Evolutionary conservation across 1,139 yeast genomes (phyloP), one percentile per base, ranked within the genome.

Genomic region (Blastobotrys aristatus): DNA sequence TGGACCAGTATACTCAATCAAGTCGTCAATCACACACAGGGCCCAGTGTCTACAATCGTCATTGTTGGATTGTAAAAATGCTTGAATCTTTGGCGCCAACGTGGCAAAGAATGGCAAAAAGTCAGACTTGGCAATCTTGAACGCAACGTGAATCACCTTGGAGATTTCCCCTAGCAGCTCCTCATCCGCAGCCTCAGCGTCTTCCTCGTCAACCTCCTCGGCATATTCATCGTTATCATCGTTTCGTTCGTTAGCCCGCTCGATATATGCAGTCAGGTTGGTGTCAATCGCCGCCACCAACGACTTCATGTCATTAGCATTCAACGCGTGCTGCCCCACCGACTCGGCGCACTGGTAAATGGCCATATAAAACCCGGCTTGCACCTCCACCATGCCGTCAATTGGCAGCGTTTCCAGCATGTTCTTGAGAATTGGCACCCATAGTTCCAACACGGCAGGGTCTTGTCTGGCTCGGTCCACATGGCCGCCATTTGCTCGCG

Each of bases 141-240:
- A 84, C 16, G 89, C 73, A 1, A 85, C 75, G n/a, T 84, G 75
- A 33, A 92, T 66, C 1, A 86, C 82, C 63, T 84, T 85, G 65
- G 83, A 84, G 55, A 89, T 80, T 64, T 90, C 96, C 59, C 88
- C 95, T 51, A 87, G 70, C 46, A 90, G 72, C 60, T 88, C 96
- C 61, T 88, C 96, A 64, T 90, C 96, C 1, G 95, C 84, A 61
- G 79, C 87, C 59, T 86, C 97, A 44, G 83, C 89, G 49, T 84
- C 95, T 50, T 87, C 95, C 53, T 78, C 84, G 22, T 78, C 76
- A 31, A 59, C 54, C 51, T 82, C 90, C 62, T 84, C 90, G 38
- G 80, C 77, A 59, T 78, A 83, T 57, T 82, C 92, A 43, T 75
- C 65, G 57, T 83, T 90, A 40, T 75, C 81, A 53, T 74, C 79